phyloP scores from a whole-genome alignment of 352 stramenopile species.

The Phytophthora brassicae region DNA sequence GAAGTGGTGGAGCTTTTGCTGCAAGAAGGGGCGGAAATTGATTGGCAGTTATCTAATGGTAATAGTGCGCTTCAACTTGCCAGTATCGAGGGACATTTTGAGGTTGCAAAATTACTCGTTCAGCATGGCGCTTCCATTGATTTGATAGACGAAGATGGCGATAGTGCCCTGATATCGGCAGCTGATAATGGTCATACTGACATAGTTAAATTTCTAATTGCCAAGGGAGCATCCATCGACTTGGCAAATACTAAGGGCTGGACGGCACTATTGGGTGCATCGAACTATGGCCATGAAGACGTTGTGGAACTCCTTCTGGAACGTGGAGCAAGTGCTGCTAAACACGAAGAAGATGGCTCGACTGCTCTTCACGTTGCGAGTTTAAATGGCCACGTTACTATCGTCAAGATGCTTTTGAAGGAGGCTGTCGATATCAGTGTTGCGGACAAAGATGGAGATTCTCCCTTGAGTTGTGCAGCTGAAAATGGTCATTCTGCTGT shows the following conservation, averaged over 20 bases:
- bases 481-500: background rate
- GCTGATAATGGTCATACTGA: background rate
- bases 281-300: background rate
- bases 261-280: background rate
- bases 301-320: background rate
- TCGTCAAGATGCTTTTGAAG: too few species aligned
- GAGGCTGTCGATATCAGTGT: too few species aligned
- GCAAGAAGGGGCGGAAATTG: background rate
- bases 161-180: background rate
- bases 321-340: background rate
- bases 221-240: background rate
- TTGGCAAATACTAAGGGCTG: background rate
- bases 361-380: too few species aligned
- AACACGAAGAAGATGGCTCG: background rate
- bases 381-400: too few species aligned
- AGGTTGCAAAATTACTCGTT: background rate
- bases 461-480: background rate
- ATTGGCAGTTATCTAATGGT: background rate
- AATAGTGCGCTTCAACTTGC: background rate
- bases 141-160: background rate
- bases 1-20: conserved; percentile 4
- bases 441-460: too few species aligned
- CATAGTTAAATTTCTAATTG: background rate
- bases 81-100: background rate
- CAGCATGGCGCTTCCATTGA: conserved; percentile 1